Evolutionary conservation across 345 rosid species (phyloP).

Genomic region (Aquilaria yunnanensis): DNA sequence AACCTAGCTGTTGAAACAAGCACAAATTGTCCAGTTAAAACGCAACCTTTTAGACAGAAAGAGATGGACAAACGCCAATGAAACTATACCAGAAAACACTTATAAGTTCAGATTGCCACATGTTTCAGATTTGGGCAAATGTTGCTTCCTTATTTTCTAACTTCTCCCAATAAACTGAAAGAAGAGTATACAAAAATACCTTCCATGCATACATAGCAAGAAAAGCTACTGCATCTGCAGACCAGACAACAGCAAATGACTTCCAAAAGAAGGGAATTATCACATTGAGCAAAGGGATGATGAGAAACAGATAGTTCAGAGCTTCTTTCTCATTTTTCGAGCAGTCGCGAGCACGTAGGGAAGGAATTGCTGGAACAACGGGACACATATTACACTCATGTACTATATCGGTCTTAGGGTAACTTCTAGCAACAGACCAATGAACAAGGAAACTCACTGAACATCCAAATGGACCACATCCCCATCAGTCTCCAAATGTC

Average conservation of each 20-base stretch:
- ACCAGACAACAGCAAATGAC: conserved; percentile 90
- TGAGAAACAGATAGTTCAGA: conserved; percentile 83
- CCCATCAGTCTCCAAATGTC: conserved; percentile 97
- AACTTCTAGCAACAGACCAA: not conserved
- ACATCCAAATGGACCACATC: conserved; percentile 99
- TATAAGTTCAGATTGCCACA: not conserved
- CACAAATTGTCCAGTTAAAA: not conserved
- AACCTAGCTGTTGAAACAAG: conserved; percentile 43
- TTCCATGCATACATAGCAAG: conserved; percentile 94
- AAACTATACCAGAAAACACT: not conserved
- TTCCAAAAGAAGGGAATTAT: conserved; percentile 84
- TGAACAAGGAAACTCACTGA: conserved; percentile 49
- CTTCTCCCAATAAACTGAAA: not conserved
- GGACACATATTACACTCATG: not conserved
- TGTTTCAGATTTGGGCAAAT: conserved; percentile 3
- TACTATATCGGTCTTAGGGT: not conserved
- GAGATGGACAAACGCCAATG: not conserved
- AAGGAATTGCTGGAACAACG: conserved; percentile 68
- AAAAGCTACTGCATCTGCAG: conserved; percentile 84
- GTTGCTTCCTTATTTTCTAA: not conserved
- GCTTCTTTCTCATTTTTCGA: conserved; percentile 90
- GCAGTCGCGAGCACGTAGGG: conserved; percentile 92
- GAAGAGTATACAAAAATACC: conserved; percentile 32
- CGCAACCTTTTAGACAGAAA: no score
- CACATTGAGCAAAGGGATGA: conserved; percentile 77